Conservation (phyloP, 768 basidiomycete genomes). For the Terana coerulea region DNA sequence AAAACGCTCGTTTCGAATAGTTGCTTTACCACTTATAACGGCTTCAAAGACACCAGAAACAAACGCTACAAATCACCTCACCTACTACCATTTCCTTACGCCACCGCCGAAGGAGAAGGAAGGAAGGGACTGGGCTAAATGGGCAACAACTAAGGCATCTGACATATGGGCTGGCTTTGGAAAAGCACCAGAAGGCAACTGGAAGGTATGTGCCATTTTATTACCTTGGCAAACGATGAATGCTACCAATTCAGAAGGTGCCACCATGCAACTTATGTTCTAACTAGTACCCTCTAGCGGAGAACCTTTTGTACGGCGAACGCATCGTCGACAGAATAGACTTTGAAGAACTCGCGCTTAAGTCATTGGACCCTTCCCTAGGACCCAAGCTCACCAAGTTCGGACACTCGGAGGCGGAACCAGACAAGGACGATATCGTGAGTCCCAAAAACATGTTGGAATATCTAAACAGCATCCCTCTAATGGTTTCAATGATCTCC, state of each 20-base stretch:
- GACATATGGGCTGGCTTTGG: constrained; percentile 66
- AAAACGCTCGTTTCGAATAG: constrained; percentile 38
- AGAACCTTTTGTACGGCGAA: constrained; percentile 63
- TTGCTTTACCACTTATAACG: constrained; percentile 41
- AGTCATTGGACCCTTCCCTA: constrained; percentile 65
- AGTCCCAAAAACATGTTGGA: too few relatives aligned
- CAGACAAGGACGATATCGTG: too few relatives aligned
- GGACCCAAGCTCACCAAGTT: constrained; percentile 41
- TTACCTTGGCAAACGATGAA: too few relatives aligned
- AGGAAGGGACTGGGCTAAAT: constrained; percentile 41
- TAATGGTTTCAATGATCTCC: too few relatives aligned
- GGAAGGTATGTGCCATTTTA: constrained; percentile 51
- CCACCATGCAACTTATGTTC: neutral
- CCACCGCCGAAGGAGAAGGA: constrained; percentile 22
- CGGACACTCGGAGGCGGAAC: constrained; percentile 12
- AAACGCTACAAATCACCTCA: constrained; percentile 23
- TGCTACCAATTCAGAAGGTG: too few relatives aligned
- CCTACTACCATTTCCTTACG: constrained; percentile 41
- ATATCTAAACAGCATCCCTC: too few relatives aligned
- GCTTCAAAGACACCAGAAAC: constrained; percentile 19
- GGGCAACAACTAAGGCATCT: constrained; percentile 48
- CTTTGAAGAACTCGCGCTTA: constrained; percentile 77
- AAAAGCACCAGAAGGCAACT: constrained; percentile 57
- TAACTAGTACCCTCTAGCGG: constrained; percentile 35
- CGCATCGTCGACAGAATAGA: constrained; percentile 67